Evolutionary conservation across 1,284 basidiomycete genomes (phyloP), one percentile per base, ranked within the genome.

Genomic region (Waitea zeae): DNA sequence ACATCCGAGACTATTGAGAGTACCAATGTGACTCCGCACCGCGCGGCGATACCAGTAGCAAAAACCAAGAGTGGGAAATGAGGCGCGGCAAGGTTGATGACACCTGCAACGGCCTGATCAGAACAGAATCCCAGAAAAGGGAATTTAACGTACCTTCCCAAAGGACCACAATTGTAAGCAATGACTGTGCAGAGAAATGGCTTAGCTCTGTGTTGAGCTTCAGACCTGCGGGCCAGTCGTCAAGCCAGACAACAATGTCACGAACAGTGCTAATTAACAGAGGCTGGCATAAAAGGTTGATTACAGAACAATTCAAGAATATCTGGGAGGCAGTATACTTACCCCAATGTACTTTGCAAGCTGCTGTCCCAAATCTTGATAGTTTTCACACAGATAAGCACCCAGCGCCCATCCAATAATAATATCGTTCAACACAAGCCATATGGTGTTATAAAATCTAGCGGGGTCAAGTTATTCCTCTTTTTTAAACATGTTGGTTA

Each of bases 201-300:
- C n/a, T n/a, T 5, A 97, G 66, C 44, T 96, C 87, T 0, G 87
- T 88, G 50, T 98, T 98, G 39, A 98, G 74, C 56, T 98, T 98
- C 30, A 98, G 57, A 1, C 95, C 93, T 0, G 81, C 87, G 0
- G 93, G 93, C 92, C 95, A 98, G 38, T 80, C 74, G 49, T 93
- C 82, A 3, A 98, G 64, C 92, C 92, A 97, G 1, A 63, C 44
- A 1, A 95, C n/a, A n/a, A n/a, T n/a, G n/a, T n/a, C n/a, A n/a
- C n/a, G n/a, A n/a, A n/a, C n/a, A n/a, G n/a, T n/a, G n/a, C n/a
- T n/a, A n/a, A n/a, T n/a, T n/a, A n/a, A n/a, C n/a, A n/a, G n/a
- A 59, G 0, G 66, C 61, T 13, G 57, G 57, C 31, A 64, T 61
- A n/a, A 79, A 36, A 61, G 56, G 12, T 59, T 46, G 18, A 78